A percentile compares a stretch with the other conserved stretches of the same genome.
Evolutionary conservation across 2,329 filamentous ascomycete species (phyloP).

Genomic region (Exophiala calicioides): DNA sequence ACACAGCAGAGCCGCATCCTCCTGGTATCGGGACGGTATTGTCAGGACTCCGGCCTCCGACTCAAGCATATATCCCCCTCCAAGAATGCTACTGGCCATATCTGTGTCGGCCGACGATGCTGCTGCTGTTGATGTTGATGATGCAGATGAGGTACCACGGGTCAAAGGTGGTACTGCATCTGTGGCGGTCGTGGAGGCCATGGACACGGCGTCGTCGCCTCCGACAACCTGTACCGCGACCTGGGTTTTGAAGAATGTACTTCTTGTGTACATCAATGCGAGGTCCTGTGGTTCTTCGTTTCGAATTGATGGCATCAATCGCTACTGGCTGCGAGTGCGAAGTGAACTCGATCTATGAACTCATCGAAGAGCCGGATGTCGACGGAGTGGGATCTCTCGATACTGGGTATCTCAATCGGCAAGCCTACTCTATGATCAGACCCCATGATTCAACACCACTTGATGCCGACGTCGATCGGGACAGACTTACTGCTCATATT

Average conservation of each 20-base stretch:
- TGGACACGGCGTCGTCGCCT: constrained; percentile 19
- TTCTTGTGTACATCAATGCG: constrained; percentile 17
- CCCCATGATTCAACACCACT: neutral
- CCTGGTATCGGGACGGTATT: constrained; percentile 25
- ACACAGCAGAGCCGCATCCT: constrained; percentile 35
- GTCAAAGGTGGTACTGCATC: constrained; percentile 31
- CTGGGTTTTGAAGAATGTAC: constrained; percentile 7
- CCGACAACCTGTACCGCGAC: constrained; percentile 14
- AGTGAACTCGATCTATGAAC: constrained; percentile 1
- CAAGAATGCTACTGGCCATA: constrained; percentile 28
- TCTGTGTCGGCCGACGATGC: constrained; percentile 26
- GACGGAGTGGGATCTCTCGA: neutral
- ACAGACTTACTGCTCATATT: constrained; percentile 14
- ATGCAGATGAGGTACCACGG: constrained; percentile 28
- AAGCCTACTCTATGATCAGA: constrained; percentile 10
- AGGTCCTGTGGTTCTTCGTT: neutral
- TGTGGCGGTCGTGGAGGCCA: constrained; percentile 22
- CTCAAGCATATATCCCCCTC: constrained; percentile 28
- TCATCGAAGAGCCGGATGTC: constrained; percentile 2
- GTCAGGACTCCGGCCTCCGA: constrained; percentile 29
- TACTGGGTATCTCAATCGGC: constrained; percentile 1
- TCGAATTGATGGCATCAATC: neutral
- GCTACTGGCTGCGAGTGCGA: constrained; percentile 2
- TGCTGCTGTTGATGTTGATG: constrained; percentile 21
- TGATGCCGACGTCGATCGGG: neutral